phyloP scores from a whole-genome alignment of 2,329 filamentous ascomycete genomes.

The Dothideomycetes sp. region DNA sequence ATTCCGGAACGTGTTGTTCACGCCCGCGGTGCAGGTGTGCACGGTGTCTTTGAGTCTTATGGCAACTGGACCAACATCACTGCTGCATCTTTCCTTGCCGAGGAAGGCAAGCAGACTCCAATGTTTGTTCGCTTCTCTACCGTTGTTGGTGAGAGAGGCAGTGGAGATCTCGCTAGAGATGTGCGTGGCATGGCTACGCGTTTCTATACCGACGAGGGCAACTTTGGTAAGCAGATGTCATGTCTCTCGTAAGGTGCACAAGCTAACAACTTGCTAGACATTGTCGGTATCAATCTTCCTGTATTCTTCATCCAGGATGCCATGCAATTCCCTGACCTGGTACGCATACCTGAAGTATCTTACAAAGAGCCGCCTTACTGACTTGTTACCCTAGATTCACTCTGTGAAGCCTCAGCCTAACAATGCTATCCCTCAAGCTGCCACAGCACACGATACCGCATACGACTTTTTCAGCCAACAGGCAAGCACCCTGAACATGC shows the following conservation, averaged over 20 bases:
- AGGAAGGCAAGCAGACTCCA: slow-evolving; percentile 60
- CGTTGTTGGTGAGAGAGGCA: slow-evolving; percentile 64
- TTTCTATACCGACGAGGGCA: slow-evolving; percentile 65
- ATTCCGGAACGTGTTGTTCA: slow-evolving; percentile 35
- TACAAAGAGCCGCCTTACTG: too few relatives aligned
- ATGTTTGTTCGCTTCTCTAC: slow-evolving; percentile 63
- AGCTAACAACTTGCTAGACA: slow-evolving; percentile 61
- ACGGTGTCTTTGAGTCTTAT: slow-evolving; percentile 45
- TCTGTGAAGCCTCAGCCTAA: slow-evolving; percentile 26
- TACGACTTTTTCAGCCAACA: slow-evolving; percentile 19
- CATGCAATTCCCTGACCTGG: slow-evolving; percentile 60
- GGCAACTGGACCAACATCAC: slow-evolving; percentile 53
- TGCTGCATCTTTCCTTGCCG: slow-evolving; percentile 38
- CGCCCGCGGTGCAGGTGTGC: slow-evolving; percentile 18
- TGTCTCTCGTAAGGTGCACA: slow-evolving; percentile 56
- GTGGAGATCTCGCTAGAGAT: slow-evolving; percentile 61
- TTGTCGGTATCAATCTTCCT: slow-evolving; percentile 64
- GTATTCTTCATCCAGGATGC: slow-evolving; percentile 67
- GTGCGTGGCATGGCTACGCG: slow-evolving; percentile 65
- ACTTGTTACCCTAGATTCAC: slow-evolving; percentile 41
- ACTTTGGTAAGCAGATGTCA: slow-evolving; percentile 40
- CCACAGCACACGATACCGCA: slow-evolving; percentile 26
- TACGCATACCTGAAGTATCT: not conserved
- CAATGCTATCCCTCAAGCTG: slow-evolving; percentile 21
- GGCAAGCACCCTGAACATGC: slow-evolving; percentile 38